Evolutionary conservation across 2,329 filamentous ascomycete genomes (phyloP), one percentile per base, ranked within the genome.

Genomic region (Aschersonia sp.): DNA sequence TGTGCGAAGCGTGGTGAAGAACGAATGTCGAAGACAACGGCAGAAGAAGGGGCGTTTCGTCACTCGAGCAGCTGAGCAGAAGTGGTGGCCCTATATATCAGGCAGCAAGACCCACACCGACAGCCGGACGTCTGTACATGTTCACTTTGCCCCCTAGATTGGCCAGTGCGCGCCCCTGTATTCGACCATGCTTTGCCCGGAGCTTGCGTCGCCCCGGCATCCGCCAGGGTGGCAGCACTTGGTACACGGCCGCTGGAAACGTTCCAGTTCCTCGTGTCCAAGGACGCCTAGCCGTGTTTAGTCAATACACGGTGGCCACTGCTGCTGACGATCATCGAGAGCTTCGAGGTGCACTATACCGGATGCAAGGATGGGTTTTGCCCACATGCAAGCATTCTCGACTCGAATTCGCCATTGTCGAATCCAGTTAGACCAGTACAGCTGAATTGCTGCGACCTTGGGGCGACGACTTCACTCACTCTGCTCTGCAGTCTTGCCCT

Each of bases 81-180:
- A 7, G 7, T 7, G 35, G 40, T 9, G 9, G 40, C 62, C 61
- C 52, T 51, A 57, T 51, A 56, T 58, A 50, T 62, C 60, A 63
- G 62, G 61, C 61, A 64, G 46, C 54, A 59, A 59, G 29, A 9
- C 35, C 6, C 30, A 44, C 28, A 32, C 10, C n/a, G 28, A 5
- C n/a, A 29, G 12, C 28, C 20, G 20, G 20, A 43, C 6, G 10
- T 40, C 43, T 38, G 29, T 7, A 29, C 41, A 20, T 5, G 6
- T 10, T n/a, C 32, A 38, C 32, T 38, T 38, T 4, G 7, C 32
- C 7, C 32, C 32, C 2, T 38, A 38, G 12, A 12, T 2, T 38
- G 32, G 32, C 32, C 32, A 9, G 32, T 7, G 32, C 32, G 32
- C 3, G 7, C 35, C 35, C 35, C 35, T 7, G 35, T 12, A 7